Evolutionary conservation across 1,139 yeast genomes (phyloP), one percentile per base, ranked within the genome.

Genomic region (Protomyces lactucae-debilis): DNA sequence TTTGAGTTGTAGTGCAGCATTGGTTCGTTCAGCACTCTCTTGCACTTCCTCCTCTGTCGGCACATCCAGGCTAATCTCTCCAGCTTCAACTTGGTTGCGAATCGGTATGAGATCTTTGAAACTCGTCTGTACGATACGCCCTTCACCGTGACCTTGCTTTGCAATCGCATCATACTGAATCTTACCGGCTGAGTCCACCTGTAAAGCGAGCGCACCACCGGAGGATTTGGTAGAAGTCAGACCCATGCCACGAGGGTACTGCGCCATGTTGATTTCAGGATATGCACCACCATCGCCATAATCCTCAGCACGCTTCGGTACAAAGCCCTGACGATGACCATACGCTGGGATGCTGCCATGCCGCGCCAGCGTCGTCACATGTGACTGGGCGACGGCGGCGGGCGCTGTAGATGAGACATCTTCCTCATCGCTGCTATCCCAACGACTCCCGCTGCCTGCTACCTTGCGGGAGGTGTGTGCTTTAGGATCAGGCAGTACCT

Each of bases 31-130:
- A 3, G 79, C 76, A 0, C 81, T 76, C 28, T 71, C 75, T 2
- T 71, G 71, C 5, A 82, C 76, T 36, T 76, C 78, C 2, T 76
- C 79, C 16, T 75, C 75, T 0, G 80, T 72, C 0, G 86, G 86
- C 52, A 76, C 70, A 0, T 69, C 75, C 18, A 77, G 71, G 10
- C 71, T 68, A 4, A 75, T 61, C 18, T 74, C 75, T 9, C 77
- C 78, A 18, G 75, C 72, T 54, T 75, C 73, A 48, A 76, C 76
- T 21, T 79, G 74, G 55, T 79, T 81, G 59, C 85, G 73, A 39
- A 82, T 71, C 0, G 85, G 85, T 45, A 82, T 75, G 63, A 82
- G 74, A 57, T 80, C 84, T 18, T 75, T 72, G 60, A 79, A 76
- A 0, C 77, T 72, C 3, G 78, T 69, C 56, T 78, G 80, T 18